Evolutionary conservation across 257 asterid genomes (phyloP), one percentile per base, ranked within the genome.

Genomic region (Thymus mandschuricus): DNA sequence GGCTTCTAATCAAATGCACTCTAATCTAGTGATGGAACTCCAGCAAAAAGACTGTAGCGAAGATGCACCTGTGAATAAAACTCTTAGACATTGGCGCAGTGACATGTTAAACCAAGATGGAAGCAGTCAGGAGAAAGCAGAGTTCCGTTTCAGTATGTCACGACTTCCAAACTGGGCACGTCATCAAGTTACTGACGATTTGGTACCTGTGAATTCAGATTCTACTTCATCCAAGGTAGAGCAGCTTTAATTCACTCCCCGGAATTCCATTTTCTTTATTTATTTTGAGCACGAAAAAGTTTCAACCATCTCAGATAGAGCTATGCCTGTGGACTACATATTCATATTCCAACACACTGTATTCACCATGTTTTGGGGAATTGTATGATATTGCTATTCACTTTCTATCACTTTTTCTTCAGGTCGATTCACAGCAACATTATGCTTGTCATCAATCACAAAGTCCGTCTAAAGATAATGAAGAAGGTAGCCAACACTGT

Each of bases 91-190:
- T 72, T 55, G 48, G 45, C 60, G 27, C 21, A 76, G 75, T 35
- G 62, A 75, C 68, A 68, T 74, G 62, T 46, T 73, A 43, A 60
- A 52, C 63, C 77, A 71, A 45, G 83, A 69, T 38, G 35, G 69
- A 33, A 72, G 38, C 70, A 48, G 70, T 30, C 78, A 77, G 30
- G 76, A 38, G 45, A 66, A 61, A 28, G 66, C 82, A 62, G 80
- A 78, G 64, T 87, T 89, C 72, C 74, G 71, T 70, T 87, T 89
- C 78, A 89, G 93, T 75, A 54, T 87, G 69, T 89, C 96, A 57
- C 83, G 83, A 73, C 91, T 89, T 76, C 96, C 93, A 35, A 81
- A 83, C 33, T 87, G 96, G 96, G 96, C 96, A 44, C 83, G 49
- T 46, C 66, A 71, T 40, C 83, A 87, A 81, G 82, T 83, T 48